Conservation (phyloP, 2,329 filamentous ascomycete species). For the Albifimbria verrucaria region DNA sequence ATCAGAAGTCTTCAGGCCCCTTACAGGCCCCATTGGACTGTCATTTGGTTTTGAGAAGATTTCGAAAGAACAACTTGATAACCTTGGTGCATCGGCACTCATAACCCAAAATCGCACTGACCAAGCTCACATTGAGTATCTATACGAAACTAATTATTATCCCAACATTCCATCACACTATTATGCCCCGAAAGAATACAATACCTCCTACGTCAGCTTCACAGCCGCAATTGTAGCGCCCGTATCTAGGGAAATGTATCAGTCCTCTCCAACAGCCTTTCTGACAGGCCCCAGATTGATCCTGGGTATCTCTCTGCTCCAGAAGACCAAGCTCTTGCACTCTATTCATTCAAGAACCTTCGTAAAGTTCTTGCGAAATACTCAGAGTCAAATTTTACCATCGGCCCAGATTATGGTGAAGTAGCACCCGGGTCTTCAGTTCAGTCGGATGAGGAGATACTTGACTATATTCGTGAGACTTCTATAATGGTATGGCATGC, state of each 20-base stretch:
- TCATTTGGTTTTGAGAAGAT: background rate
- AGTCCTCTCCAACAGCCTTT: background rate
- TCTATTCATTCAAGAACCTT: background rate
- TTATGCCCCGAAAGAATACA: background rate
- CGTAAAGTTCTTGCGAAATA: background rate
- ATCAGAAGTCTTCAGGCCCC: background rate
- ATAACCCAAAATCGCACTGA: background rate
- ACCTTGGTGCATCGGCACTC: background rate
- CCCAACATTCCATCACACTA: background rate
- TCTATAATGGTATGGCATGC: constrained; percentile 52
- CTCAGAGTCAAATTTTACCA: background rate
- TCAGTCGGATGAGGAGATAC: background rate
- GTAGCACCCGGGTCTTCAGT: background rate
- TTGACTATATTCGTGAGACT: constrained; percentile 36
- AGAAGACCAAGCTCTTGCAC: background rate
- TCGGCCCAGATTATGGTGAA: background rate
- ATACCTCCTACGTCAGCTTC: background rate
- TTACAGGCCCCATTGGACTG: background rate
- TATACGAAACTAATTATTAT: background rate
- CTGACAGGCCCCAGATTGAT: background rate
- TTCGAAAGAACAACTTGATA: background rate
- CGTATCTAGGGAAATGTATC: background rate
- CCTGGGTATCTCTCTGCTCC: background rate
- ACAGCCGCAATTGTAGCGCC: background rate
- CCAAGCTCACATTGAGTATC: background rate